phyloP scores from a whole-genome alignment of 2,329 filamentous ascomycete species.

The Trichoderma semiorbis region DNA sequence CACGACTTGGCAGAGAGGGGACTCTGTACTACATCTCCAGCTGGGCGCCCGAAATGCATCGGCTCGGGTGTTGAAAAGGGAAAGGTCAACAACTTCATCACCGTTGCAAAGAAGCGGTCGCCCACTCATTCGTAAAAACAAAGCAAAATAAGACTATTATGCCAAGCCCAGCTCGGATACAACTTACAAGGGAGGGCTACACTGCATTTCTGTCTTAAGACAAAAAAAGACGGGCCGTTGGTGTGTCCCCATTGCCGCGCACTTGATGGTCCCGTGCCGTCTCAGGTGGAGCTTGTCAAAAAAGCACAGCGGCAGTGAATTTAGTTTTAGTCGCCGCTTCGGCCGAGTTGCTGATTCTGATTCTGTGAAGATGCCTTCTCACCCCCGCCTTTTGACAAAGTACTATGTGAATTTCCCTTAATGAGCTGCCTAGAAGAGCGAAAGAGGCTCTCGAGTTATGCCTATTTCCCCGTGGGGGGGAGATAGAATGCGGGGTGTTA shows the following conservation, averaged over 20 bases:
- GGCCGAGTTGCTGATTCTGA: conserved; percentile 1
- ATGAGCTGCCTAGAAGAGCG: conserved; percentile 14
- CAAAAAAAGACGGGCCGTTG: neutral
- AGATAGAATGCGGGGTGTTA: conserved; percentile 16
- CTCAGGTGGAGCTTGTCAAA: neutral
- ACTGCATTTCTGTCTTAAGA: neutral
- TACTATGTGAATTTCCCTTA: neutral
- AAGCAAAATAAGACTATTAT: neutral
- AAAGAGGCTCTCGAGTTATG: neutral
- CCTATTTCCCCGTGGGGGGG: conserved; percentile 16
- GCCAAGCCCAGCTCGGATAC: neutral
- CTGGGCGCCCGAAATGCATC: neutral
- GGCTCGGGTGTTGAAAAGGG: neutral
- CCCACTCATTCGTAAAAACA: neutral
- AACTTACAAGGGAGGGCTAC: neutral
- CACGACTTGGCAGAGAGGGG: neutral
- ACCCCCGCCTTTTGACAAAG: neutral
- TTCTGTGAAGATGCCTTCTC: neutral
- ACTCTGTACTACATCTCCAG: too few relatives aligned
- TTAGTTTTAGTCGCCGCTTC: neutral
- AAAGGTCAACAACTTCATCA: neutral
- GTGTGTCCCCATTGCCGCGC: neutral
- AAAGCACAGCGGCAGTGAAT: neutral
- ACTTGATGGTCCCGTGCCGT: conserved; percentile 3
- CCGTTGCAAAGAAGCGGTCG: neutral